Percentiles rank a stretch among this genome's conserved stretches.
phyloP scores from a whole-genome alignment of 345 rosid genomes.

The Erucastrum elatum region DNA sequence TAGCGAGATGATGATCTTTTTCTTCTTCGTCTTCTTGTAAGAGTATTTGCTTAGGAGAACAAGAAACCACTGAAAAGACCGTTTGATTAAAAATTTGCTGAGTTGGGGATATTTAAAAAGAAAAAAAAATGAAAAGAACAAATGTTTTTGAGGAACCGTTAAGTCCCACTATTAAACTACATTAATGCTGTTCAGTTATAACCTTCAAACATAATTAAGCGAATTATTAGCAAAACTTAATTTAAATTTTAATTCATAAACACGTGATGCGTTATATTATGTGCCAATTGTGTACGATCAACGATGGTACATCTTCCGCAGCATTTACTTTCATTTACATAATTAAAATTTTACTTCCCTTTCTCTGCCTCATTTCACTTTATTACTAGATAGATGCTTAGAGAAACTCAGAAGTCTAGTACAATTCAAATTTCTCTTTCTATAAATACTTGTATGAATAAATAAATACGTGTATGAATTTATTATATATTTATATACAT shows the following conservation, averaged over 20 bases:
- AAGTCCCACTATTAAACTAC: background rate
- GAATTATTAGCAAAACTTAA: background rate
- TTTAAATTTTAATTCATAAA: background rate
- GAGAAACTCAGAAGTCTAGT: background rate
- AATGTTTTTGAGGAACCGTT: background rate
- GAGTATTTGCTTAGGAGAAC: background rate
- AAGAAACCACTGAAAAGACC: background rate
- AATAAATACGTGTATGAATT: background rate
- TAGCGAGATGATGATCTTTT: background rate
- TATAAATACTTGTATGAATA: background rate
- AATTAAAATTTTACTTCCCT: background rate
- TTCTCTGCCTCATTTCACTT: background rate
- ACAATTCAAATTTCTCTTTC: background rate
- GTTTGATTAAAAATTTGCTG: background rate
- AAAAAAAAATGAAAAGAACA: background rate
- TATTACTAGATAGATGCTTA: background rate
- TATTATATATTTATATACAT: background rate
- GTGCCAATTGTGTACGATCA: background rate
- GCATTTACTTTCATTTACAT: background rate
- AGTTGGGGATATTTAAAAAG: background rate
- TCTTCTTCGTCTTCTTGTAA: background rate
- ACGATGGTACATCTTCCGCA: background rate
- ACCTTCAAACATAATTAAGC: background rate
- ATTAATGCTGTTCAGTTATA: background rate
- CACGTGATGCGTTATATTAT: background rate